phyloP scores from a whole-genome alignment of 2,329 filamentous ascomycete genomes.

The Nemania abortiva region DNA sequence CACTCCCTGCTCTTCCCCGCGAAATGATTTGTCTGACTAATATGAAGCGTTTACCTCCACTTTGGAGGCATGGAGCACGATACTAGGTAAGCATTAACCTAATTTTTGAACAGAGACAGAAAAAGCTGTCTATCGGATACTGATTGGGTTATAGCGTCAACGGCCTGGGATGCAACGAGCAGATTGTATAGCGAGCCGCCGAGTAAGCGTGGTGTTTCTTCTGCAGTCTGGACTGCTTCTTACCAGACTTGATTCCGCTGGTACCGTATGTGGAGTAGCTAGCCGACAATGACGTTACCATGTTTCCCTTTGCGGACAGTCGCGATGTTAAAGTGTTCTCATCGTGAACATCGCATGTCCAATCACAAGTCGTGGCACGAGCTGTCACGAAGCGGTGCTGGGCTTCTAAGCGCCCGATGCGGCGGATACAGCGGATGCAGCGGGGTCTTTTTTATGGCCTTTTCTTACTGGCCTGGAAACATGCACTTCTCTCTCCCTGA shows the following conservation, averaged over 20 bases:
- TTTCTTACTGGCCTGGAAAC: constrained; percentile 46
- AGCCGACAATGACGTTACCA: constrained; percentile 20
- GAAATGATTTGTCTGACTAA: too few species aligned
- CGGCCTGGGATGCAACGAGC: background rate
- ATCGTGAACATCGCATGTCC: constrained; percentile 37
- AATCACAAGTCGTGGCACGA: constrained; percentile 37
- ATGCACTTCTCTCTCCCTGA: constrained; percentile 41
- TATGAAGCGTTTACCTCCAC: too few species aligned
- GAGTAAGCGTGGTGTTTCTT: constrained; percentile 8
- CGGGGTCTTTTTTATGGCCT: constrained; percentile 6
- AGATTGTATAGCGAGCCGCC: constrained; percentile 25
- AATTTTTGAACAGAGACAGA: too few species aligned
- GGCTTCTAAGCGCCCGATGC: constrained; percentile 50
- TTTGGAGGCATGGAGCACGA: too few species aligned
- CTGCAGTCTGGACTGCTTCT: too few species aligned
- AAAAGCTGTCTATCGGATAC: too few species aligned
- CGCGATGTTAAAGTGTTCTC: constrained; percentile 25
- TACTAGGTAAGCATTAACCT: too few species aligned
- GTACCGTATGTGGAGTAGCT: constrained; percentile 20
- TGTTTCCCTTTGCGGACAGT: constrained; percentile 12
- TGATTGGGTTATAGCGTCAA: background rate
- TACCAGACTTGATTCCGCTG: background rate
- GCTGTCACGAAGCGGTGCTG: constrained; percentile 38
- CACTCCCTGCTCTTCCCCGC: too few species aligned
- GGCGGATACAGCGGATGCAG: constrained; percentile 32